phyloP scores from a whole-genome alignment of 1,139 yeast species.

The Geotrichum phurueaensis region DNA sequence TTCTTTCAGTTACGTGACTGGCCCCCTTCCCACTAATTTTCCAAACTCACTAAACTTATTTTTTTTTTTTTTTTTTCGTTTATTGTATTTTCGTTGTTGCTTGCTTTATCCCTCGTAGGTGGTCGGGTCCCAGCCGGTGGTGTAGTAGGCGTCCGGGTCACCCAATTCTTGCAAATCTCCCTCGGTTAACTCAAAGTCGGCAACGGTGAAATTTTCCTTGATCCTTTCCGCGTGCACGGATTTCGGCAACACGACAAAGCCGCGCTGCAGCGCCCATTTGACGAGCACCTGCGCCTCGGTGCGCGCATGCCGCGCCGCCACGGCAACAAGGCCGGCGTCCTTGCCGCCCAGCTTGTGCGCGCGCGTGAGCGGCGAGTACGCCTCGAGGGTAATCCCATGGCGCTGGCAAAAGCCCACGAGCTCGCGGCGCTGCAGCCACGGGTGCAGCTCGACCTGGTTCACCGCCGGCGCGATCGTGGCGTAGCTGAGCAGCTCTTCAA shows the following conservation, averaged over 20 bases:
- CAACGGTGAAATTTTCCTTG: constrained; percentile 46
- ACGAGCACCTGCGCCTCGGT: constrained; percentile 58
- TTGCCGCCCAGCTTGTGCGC: constrained; percentile 27
- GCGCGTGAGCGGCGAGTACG: constrained; percentile 62
- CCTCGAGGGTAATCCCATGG: constrained; percentile 55
- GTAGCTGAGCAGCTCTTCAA: constrained; percentile 37
- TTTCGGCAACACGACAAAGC: constrained; percentile 64
- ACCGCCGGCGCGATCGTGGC: constrained; percentile 44
- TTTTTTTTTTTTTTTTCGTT: too few relatives aligned
- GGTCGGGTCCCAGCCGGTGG: constrained; percentile 21
- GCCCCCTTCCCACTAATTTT: too few relatives aligned
- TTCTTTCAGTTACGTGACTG: too few relatives aligned
- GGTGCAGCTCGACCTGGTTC: constrained; percentile 52
- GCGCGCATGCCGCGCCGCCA: constrained; percentile 39
- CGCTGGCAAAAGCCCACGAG: constrained; percentile 49
- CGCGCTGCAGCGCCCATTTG: constrained; percentile 66
- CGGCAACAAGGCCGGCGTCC: constrained; percentile 37
- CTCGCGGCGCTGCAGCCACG: constrained; percentile 63
- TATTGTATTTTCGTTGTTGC: too few relatives aligned
- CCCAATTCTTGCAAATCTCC: constrained; percentile 34
- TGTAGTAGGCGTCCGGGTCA: constrained; percentile 29
- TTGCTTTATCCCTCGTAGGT: not conserved
- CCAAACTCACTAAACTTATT: too few relatives aligned
- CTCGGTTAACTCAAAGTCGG: constrained; percentile 44
- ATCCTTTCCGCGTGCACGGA: constrained; percentile 57